Percentiles rank a stretch among this genome's conserved stretches.
These are phyloP conservation scores for Bonia amplexicaulis DNA, from an alignment of 176 grass and related monocot genomes.

Conservation along the genomic window DNA sequence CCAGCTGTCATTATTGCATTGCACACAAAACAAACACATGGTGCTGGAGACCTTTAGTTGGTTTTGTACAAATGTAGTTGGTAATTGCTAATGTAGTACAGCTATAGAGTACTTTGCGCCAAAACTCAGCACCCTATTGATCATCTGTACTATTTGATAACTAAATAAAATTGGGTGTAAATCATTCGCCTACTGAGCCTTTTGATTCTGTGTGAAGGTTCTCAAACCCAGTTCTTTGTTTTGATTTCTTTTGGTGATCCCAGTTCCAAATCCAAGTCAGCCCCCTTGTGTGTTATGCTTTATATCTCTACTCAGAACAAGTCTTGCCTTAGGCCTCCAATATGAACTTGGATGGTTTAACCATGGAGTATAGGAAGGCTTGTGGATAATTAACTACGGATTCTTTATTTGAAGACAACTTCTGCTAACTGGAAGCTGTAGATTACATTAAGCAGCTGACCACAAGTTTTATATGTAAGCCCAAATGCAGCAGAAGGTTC, in stretches of 20 bases:
- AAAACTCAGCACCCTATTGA: not conserved
- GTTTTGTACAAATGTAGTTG: not conserved
- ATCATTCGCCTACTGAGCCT: not conserved
- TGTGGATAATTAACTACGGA: not conserved
- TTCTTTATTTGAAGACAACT: not conserved
- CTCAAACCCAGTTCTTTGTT: not conserved
- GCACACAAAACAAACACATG: not conserved
- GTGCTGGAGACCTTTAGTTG: not conserved
- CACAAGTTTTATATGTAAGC: not conserved
- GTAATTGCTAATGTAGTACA: not conserved
- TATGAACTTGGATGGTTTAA: conserved; percentile 7
- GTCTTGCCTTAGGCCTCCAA: not conserved
- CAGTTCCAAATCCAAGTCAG: not conserved
- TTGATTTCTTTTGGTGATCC: not conserved
- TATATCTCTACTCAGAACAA: not conserved
- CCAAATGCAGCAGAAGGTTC: not conserved
- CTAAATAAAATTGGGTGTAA: not conserved
- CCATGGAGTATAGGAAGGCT: not conserved
- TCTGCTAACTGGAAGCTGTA: not conserved
- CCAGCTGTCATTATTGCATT: not conserved
- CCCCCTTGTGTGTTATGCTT: not conserved
- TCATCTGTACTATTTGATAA: not conserved
- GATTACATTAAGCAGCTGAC: not conserved
- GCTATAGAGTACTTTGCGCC: not conserved
- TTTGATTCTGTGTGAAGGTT: not conserved